These are phyloP conservation scores for Xylariaceae sp. DNA, from an alignment of 2,329 filamentous ascomycete species.

Conservation along the genomic window DNA sequence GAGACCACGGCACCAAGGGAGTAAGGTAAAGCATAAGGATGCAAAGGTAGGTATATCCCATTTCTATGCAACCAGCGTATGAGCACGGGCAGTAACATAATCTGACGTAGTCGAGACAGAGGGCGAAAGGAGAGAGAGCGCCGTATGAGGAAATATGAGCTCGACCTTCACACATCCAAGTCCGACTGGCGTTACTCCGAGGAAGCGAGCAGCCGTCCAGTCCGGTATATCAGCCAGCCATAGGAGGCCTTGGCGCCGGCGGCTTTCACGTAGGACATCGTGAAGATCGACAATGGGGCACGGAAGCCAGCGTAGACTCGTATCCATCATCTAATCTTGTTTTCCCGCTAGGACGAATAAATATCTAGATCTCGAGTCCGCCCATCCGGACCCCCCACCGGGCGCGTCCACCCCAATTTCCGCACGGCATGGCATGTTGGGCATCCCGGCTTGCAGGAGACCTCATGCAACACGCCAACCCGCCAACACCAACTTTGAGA, in stretches of 20 bases:
- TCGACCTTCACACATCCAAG: neutral
- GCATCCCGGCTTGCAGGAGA: neutral
- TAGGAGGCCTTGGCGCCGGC: slow-evolving; percentile 3
- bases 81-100: too few species aligned
- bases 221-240: neutral
- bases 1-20: too few species aligned
- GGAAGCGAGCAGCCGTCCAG: neutral
- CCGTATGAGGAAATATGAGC: neutral
- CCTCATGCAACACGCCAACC: slow-evolving; percentile 9
- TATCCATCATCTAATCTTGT: slow-evolving; percentile 1
- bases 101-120: too few species aligned
- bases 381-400: neutral
- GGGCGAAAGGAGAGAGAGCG: too few species aligned
- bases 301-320: neutral
- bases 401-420: slow-evolving; percentile 11
- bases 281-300: slow-evolving; percentile 1
- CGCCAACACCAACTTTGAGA: neutral
- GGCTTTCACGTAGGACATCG: slow-evolving; percentile 3
- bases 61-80: too few species aligned
- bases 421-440: slow-evolving; percentile 16
- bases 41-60: too few species aligned
- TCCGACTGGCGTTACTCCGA: neutral
- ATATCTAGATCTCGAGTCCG: slow-evolving; percentile 2
- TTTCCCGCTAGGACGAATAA: slow-evolving; percentile 7
- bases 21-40: too few species aligned